Percentiles rank a stretch among this genome's conserved stretches.
phyloP scores from a whole-genome alignment of 2,329 filamentous ascomycete genomes.

The Dactylellina haptotyla region DNA sequence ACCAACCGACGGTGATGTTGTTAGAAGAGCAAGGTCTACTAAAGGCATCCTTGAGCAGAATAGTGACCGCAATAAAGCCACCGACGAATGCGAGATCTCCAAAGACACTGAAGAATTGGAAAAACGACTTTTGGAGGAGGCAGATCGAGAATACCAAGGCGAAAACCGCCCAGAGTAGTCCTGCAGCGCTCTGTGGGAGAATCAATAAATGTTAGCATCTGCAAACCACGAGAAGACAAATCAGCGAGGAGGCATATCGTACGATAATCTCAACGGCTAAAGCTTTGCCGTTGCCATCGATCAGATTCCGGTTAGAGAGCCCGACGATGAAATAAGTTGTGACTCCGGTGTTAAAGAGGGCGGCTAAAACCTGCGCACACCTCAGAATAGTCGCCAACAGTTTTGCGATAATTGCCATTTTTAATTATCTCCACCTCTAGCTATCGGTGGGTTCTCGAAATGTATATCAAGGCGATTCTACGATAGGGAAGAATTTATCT shows the following conservation, averaged over 20 bases:
- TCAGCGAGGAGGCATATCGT: not conserved
- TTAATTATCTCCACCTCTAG: not conserved
- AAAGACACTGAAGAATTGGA: constrained; percentile 50
- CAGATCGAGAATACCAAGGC: constrained; percentile 53
- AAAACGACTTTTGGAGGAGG: constrained; percentile 55
- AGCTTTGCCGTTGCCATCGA: constrained; percentile 23
- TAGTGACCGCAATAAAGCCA: constrained; percentile 53
- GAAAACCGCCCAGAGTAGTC: constrained; percentile 42
- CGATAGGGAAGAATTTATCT: not conserved
- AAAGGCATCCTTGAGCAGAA: constrained; percentile 50
- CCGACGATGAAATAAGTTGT: constrained; percentile 45
- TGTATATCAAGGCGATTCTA: not conserved
- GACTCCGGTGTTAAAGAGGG: constrained; percentile 38
- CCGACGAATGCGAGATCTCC: constrained; percentile 52
- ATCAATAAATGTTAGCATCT: constrained; percentile 11
- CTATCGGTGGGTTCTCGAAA: not conserved
- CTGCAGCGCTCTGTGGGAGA: constrained; percentile 26
- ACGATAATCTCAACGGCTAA: constrained; percentile 48
- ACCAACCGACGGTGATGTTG: constrained; percentile 14
- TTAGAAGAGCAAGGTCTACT: constrained; percentile 24
- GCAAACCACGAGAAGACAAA: not conserved
- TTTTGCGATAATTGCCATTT: constrained; percentile 47
- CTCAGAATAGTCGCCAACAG: constrained; percentile 28
- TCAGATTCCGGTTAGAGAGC: constrained; percentile 33
- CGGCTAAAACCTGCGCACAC: constrained; percentile 25